Conservation (phyloP, 345 rosid species). For the Streptanthus diversifolius region DNA sequence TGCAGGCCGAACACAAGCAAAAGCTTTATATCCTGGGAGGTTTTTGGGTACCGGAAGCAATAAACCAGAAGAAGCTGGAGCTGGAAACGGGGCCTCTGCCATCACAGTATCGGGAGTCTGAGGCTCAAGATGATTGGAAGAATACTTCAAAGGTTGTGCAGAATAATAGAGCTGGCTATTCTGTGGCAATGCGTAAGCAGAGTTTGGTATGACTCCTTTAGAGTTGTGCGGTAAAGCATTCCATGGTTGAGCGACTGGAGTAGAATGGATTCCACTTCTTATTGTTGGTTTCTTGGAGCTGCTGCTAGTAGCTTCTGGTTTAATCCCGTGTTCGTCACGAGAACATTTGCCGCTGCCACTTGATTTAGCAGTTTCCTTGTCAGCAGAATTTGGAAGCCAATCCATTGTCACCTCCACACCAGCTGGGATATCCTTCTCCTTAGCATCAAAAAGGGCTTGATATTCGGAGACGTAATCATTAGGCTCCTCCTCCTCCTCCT, state of each 20-base stretch:
- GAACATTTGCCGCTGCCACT: slow-evolving; percentile 30
- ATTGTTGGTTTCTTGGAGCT: slow-evolving; percentile 12
- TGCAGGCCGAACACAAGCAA: not conserved
- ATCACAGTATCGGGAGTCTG: slow-evolving; percentile 24
- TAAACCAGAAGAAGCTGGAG: slow-evolving; percentile 14
- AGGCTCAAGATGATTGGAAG: slow-evolving; percentile 10
- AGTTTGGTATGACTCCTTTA: slow-evolving; percentile 12
- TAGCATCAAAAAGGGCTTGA: slow-evolving; percentile 66
- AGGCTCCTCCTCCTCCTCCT: slow-evolving; percentile 38
- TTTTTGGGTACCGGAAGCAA: slow-evolving; percentile 7
- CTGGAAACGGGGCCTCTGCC: slow-evolving; percentile 13
- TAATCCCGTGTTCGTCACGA: not conserved
- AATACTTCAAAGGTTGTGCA: not conserved
- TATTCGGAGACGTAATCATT: slow-evolving; percentile 44
- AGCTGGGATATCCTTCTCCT: slow-evolving; percentile 62
- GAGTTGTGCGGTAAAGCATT: slow-evolving; percentile 21
- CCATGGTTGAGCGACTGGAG: slow-evolving; percentile 25
- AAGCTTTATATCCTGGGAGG: not conserved
- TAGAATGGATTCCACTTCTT: slow-evolving; percentile 3
- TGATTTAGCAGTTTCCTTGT: slow-evolving; percentile 19
- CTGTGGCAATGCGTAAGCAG: slow-evolving; percentile 31
- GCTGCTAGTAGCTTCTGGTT: slow-evolving; percentile 13
- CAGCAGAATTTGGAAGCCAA: slow-evolving; percentile 43
- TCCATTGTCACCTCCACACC: slow-evolving; percentile 80
- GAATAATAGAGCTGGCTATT: not conserved